phyloP scores from a whole-genome alignment of 2,329 filamentous ascomycete genomes.

The Acephala macrosclerotiorum region DNA sequence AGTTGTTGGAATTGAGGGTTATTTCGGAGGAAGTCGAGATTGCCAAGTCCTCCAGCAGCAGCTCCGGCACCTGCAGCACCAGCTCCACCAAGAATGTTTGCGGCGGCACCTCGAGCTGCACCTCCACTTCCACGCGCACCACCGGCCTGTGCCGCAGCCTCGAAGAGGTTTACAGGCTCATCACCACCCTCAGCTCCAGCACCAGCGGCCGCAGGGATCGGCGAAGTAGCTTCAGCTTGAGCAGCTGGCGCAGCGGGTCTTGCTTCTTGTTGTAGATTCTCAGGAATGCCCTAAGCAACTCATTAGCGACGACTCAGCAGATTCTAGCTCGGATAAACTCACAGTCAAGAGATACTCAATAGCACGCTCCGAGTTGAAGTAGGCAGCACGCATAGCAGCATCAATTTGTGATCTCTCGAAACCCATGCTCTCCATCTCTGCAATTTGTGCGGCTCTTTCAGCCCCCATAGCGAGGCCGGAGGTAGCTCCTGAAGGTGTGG shows the following conservation, averaged over 20 bases:
- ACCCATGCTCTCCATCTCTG: slow-evolving; percentile 97
- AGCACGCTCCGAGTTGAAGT: slow-evolving; percentile 95
- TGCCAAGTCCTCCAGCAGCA: slow-evolving; percentile 65
- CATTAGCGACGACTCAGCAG: slow-evolving; percentile 27
- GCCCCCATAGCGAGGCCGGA: slow-evolving; percentile 87
- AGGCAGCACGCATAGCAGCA: slow-evolving; percentile 93
- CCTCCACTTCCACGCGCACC: slow-evolving; percentile 12
- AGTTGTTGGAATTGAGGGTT: slow-evolving; percentile 99
- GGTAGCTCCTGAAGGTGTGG: slow-evolving; percentile 64
- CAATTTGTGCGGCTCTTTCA: slow-evolving; percentile 81
- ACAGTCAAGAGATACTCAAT: slow-evolving; percentile 95
- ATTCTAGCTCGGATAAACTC: slow-evolving; percentile 46
- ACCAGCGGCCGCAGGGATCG: slow-evolving; percentile 57
- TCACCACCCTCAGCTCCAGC: slow-evolving; percentile 60
- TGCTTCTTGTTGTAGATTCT: slow-evolving; percentile 78
- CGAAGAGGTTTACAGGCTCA: slow-evolving; percentile 81
- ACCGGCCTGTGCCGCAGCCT: slow-evolving; percentile 73
- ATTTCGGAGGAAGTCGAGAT: slow-evolving; percentile 91
- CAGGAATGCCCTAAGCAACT: slow-evolving; percentile 80
- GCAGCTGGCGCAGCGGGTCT: slow-evolving; percentile 54
- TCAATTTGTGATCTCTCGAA: slow-evolving; percentile 90
- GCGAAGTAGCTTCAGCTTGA: slow-evolving; percentile 51
- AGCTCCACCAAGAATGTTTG: slow-evolving; percentile 42
- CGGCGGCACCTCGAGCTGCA: background rate
- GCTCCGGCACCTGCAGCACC: slow-evolving; percentile 49